Conservation (phyloP, 257 asterid genomes). For the Solanum pinnatisectum region DNA sequence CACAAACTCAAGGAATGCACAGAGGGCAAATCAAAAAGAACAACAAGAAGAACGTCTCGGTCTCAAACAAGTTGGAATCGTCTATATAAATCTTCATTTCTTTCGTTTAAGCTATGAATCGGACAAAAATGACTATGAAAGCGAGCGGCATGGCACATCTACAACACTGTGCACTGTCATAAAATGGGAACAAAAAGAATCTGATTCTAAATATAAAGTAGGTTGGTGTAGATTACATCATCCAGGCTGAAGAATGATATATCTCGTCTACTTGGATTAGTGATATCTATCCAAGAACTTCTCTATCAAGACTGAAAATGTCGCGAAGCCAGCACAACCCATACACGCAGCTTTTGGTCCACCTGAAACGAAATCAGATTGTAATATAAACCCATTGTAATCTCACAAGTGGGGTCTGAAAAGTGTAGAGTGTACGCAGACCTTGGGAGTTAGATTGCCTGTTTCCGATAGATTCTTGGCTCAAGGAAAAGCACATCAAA, state of each 20-base stretch:
- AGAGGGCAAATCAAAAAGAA: not conserved
- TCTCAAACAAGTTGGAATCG: not conserved
- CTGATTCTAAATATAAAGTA: not conserved
- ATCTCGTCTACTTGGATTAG: not conserved
- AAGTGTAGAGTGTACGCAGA: not conserved
- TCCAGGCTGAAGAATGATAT: not conserved
- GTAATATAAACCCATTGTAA: not conserved
- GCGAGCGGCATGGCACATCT: not conserved
- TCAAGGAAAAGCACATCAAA: not conserved
- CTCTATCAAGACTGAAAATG: slow-evolving; percentile 50
- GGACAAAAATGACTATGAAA: not conserved
- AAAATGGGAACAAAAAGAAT: not conserved
- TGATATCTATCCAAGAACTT: slow-evolving; percentile 36
- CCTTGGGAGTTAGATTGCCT: not conserved
- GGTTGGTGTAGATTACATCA: not conserved
- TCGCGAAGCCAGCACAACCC: slow-evolving; percentile 48
- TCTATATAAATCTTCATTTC: not conserved
- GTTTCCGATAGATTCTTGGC: not conserved
- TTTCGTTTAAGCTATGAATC: not conserved
- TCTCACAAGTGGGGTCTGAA: not conserved
- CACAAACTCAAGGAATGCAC: not conserved
- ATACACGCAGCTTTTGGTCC: slow-evolving; percentile 45
- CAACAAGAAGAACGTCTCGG: not conserved
- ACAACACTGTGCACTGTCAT: not conserved
- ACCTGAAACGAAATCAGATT: slow-evolving; percentile 11